These are phyloP conservation scores for Camellia sinensis DNA, from an alignment of 148 eudicot species.

Conservation along the genomic window DNA sequence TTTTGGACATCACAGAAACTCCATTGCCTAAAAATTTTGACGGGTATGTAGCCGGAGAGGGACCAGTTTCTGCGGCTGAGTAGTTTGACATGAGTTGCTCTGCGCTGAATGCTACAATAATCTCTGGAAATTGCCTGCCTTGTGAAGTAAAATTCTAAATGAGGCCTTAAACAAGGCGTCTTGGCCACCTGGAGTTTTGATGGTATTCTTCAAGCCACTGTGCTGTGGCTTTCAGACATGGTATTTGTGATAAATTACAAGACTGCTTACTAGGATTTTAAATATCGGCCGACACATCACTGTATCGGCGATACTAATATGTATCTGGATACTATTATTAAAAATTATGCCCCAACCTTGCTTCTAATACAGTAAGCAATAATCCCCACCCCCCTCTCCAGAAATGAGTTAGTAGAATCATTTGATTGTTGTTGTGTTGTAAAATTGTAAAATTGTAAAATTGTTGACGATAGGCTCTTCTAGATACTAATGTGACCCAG, in stretches of 20 bases:
- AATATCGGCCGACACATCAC: too few relatives aligned
- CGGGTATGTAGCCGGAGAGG: background rate
- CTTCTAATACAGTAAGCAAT: background rate
- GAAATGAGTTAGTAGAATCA: background rate
- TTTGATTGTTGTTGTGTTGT: too few relatives aligned
- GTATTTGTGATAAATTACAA: background rate
- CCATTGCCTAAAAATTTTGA: background rate
- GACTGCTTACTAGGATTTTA: too few relatives aligned
- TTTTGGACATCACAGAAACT: background rate
- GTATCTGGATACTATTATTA: too few relatives aligned
- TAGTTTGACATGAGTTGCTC: background rate
- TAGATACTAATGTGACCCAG: background rate
- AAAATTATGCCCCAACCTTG: background rate
- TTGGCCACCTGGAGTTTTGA: background rate
- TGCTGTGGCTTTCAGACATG: background rate
- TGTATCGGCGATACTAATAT: too few relatives aligned
- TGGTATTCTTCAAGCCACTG: constrained; percentile 1
- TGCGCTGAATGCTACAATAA: background rate
- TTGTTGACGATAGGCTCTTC: background rate
- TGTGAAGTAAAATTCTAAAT: background rate
- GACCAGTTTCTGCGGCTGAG: background rate
- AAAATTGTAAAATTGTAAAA: background rate
- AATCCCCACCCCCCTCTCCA: background rate
- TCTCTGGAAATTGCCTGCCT: background rate
- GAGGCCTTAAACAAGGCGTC: too few relatives aligned